Conservation (phyloP, 192 early-diverging fungal genomes). For the Jimgerdemannia flammicorona region DNA sequence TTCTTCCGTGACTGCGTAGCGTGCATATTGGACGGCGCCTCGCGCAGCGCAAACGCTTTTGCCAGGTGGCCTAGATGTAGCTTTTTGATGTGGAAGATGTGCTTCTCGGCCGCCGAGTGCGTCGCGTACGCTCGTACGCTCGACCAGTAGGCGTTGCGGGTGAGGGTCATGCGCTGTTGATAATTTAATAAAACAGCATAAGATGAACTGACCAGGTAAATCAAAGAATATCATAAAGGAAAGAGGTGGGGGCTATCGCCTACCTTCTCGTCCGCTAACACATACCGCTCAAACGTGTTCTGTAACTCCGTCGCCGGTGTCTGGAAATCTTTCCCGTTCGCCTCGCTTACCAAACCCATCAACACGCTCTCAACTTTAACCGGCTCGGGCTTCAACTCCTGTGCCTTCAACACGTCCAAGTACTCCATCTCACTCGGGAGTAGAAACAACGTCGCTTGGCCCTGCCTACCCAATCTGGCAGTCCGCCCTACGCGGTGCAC, state of each 20-base stretch:
- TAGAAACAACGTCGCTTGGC: constrained; percentile 82
- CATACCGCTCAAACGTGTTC: constrained; percentile 66
- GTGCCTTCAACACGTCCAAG: constrained; percentile 57
- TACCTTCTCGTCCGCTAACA: constrained; percentile 60
- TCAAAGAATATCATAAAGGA: constrained; percentile 10
- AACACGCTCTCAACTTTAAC: constrained; percentile 57
- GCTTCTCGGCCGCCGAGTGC: constrained; percentile 75
- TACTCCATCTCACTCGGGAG: constrained; percentile 87
- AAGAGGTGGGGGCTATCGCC: constrained; percentile 6
- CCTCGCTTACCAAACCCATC: constrained; percentile 51
- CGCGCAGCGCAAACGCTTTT: constrained; percentile 94
- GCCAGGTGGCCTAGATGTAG: constrained; percentile 97
- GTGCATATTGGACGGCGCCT: constrained; percentile 74
- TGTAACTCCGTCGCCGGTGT: constrained; percentile 45
- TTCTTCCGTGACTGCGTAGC: constrained; percentile 25
- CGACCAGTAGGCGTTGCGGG: constrained; percentile 82
- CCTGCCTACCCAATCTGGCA: constrained; percentile 87
- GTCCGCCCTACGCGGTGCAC: constrained; percentile 97
- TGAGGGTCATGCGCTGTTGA: constrained; percentile 50
- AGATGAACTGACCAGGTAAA: constrained; percentile 7
- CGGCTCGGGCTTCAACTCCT: constrained; percentile 51
- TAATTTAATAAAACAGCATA: constrained; percentile 17
- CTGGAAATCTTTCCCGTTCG: constrained; percentile 48
- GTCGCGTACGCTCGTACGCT: constrained; percentile 94
- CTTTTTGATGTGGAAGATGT: constrained; percentile 93